Evolutionary conservation across 345 rosid genomes (phyloP), one percentile per base, ranked within the genome.

Genomic region (Luvunga scandens): DNA sequence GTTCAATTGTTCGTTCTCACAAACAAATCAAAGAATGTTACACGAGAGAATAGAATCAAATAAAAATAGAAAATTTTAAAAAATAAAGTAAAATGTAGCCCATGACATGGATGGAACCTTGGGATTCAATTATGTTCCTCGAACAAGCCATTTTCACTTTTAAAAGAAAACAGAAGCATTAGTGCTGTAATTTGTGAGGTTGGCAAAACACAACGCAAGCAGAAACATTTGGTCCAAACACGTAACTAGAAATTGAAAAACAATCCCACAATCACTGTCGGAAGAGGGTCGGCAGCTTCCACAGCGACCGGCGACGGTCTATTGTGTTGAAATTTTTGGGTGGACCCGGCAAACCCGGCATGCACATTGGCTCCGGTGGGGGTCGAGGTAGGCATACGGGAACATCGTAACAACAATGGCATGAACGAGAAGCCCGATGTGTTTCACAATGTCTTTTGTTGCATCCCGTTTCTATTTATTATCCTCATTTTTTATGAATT

Each of bases 361-460:
- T 0, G 30, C 31, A 13, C 5, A 28, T 30, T 10, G 42, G 18
- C 10, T 2, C 22, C 36, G 50, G 19, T 33, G 53, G 64, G n/a
- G 50, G 9, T n/a, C 50, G 64, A 33, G 45, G 48, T 13, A 27
- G 19, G 75, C 50, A 33, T 27, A 60, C 19, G 77, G 61, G 53
- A 22, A 36, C 78, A 72, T 8, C 21, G 55, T 33, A 65, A 2
- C 66, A 64, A 16, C 31, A 50, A 4, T 30, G 3, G 12, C 45
- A 50, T 27, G 60, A 22, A 55, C 8, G 61, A 38, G 73, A 73
- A 79, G 6, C 55, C 78, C 78, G 22, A 57, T 67, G 71, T 71
- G 68, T 45, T 42, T 22, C 50, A 62, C 19, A 2, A 34, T 65
- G 27, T 63, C 21, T 5, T 25, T 38, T 21, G 16, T 3, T 57